Conservation (phyloP, 139 green algal species). For the Coelastrella sp. region DNA sequence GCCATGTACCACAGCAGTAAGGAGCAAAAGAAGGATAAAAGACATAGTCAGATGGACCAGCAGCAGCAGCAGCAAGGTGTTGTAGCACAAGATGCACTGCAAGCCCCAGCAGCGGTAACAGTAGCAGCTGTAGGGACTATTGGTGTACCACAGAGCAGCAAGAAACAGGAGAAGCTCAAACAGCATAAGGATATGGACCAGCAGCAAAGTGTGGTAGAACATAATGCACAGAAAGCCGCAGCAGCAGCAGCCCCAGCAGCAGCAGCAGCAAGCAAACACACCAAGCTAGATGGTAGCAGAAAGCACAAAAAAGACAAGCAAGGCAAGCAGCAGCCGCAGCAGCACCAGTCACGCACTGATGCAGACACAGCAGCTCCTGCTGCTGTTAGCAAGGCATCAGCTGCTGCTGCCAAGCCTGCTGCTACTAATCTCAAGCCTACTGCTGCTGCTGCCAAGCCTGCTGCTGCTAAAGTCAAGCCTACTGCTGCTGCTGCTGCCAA, state of each 20-base stretch:
- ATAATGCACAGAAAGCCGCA: not conserved
- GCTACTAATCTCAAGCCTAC: not conserved
- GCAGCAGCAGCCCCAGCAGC: conserved; percentile 45
- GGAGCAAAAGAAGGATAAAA: too few relatives aligned
- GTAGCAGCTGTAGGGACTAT: conserved; percentile 13
- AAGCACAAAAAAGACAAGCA: conserved; percentile 16
- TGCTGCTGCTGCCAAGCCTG: not conserved
- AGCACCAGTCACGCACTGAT: not conserved
- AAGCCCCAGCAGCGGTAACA: not conserved
- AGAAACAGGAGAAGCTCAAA: conserved; percentile 25
- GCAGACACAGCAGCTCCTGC: not conserved
- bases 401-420: not conserved
- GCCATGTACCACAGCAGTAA: not conserved
- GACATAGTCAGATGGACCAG: conserved; percentile 9
- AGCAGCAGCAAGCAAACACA: conserved; percentile 17
- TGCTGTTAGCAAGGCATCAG: conserved; percentile 10
- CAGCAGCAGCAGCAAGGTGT: conserved; percentile 3
- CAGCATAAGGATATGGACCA: not conserved
- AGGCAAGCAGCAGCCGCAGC: not conserved
- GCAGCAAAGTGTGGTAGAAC: conserved; percentile 14
- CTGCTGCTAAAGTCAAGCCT: too few relatives aligned
- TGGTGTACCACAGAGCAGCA: not conserved
- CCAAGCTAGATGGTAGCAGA: not conserved
- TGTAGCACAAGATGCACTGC: conserved; percentile 4
- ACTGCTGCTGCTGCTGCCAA: too few relatives aligned